Conservation (phyloP, 2,329 filamentous ascomycete species). For the Metarhizium brunneum region DNA sequence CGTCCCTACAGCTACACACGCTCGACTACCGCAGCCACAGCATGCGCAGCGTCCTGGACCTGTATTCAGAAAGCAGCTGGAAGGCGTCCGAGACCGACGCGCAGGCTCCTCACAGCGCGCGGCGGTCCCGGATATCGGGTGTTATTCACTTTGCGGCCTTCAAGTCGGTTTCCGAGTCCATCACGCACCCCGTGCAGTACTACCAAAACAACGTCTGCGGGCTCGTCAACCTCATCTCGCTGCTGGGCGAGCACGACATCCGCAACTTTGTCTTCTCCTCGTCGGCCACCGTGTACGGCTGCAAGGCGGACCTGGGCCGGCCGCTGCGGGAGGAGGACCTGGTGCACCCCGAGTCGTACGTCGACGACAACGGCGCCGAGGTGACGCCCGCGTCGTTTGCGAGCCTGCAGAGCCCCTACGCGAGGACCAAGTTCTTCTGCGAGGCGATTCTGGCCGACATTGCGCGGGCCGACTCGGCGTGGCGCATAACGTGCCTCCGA, state of each 20-base stretch:
- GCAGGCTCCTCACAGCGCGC: constrained; percentile 1
- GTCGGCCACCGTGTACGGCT: constrained; percentile 58
- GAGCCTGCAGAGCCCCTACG: constrained; percentile 56
- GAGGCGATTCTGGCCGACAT: constrained; percentile 57
- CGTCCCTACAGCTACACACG: constrained; percentile 25
- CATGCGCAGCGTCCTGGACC: constrained; percentile 27
- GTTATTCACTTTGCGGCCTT: constrained; percentile 64
- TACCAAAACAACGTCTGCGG: constrained; percentile 61
- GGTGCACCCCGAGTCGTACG: constrained; percentile 37
- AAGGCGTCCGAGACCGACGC: neutral
- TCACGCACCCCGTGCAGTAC: constrained; percentile 49
- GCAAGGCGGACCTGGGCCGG: constrained; percentile 37
- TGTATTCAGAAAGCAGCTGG: constrained; percentile 13
- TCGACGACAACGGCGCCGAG: constrained; percentile 29
- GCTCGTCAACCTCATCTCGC: constrained; percentile 47
- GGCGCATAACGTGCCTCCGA: constrained; percentile 53
- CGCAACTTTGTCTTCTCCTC: constrained; percentile 61
- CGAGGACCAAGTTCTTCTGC: constrained; percentile 58
- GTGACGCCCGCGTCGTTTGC: constrained; percentile 11
- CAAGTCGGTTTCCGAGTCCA: constrained; percentile 58
- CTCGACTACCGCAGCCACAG: constrained; percentile 28
- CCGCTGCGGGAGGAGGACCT: constrained; percentile 43
- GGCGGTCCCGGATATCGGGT: constrained; percentile 40
- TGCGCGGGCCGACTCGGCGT: constrained; percentile 48
- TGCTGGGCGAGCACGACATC: constrained; percentile 49